Conservation (phyloP, 192 early-diverging fungal genomes). For the Cetraspora pellucida region DNA sequence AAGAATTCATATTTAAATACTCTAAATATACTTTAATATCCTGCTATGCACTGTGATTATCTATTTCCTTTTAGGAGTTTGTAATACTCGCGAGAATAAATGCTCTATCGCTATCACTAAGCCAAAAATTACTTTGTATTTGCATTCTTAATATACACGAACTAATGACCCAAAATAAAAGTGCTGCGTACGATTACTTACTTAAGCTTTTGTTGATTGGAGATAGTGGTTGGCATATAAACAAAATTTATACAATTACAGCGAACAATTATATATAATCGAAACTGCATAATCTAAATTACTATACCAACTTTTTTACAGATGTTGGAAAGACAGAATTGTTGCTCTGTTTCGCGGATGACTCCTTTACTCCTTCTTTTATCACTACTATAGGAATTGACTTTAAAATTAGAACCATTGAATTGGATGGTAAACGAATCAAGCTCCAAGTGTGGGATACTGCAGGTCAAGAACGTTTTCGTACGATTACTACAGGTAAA, state of each 20-base stretch:
- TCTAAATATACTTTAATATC: no score
- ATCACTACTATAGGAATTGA: slow-evolving; percentile 99
- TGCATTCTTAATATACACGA: no score
- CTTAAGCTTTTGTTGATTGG: slow-evolving; percentile 99
- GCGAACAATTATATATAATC: no score
- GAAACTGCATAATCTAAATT: no score
- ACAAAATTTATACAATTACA: no score
- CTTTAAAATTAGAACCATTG: slow-evolving; percentile 99
- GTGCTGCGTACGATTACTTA: slow-evolving; percentile 97
- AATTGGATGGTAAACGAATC: slow-evolving; percentile 98
- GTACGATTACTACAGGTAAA: slow-evolving; percentile 95
- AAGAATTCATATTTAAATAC: no score
- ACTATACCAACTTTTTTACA: slow-evolving; percentile 32
- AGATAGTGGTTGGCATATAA: slow-evolving; percentile 86
- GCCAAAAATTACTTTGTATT: no score
- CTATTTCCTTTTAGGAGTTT: no score
- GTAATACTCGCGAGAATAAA: no score
- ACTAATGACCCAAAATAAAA: slow-evolving; percentile 77
- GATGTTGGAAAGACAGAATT: slow-evolving; percentile 97
- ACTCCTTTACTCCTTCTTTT: slow-evolving; percentile 98
- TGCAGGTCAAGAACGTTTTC: slow-evolving; percentile 97
- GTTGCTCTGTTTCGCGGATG: slow-evolving; percentile 96
- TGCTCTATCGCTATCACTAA: no score
- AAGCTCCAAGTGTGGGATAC: slow-evolving; percentile 99
- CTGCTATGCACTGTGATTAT: no score